Percentiles rank a stretch among this genome's conserved stretches.
phyloP scores from a whole-genome alignment of 345 rosid genomes.

The Carallia pectinifolia region DNA sequence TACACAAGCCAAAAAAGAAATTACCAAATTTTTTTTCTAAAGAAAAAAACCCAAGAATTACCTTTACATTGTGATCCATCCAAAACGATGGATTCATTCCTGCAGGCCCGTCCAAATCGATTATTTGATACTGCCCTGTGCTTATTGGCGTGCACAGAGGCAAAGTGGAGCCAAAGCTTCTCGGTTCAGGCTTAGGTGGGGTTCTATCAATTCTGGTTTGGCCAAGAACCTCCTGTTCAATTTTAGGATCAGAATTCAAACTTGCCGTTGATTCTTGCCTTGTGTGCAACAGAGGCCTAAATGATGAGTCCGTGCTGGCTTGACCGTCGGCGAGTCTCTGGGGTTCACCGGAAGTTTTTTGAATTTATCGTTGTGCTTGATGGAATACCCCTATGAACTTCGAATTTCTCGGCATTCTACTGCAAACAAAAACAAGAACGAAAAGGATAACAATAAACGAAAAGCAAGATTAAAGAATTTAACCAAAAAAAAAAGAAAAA shows the following conservation, averaged over 20 bases:
- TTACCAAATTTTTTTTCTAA: neutral
- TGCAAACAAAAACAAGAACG: too few species aligned
- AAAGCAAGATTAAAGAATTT: too few species aligned
- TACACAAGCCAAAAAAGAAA: neutral
- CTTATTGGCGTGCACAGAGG: conserved; percentile 75
- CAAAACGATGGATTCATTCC: conserved; percentile 31
- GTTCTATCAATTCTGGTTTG: conserved; percentile 52
- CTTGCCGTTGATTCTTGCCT: conserved; percentile 49
- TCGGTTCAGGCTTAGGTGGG: conserved; percentile 62
- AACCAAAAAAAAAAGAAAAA: neutral
- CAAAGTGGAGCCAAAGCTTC: conserved; percentile 43
- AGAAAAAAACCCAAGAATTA: neutral
- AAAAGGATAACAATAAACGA: too few species aligned
- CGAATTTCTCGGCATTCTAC: conserved; percentile 65
- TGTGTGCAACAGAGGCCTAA: conserved; percentile 61
- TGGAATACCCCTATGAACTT: conserved; percentile 50
- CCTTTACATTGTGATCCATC: neutral
- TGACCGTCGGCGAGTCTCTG: conserved; percentile 45
- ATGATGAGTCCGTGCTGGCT: conserved; percentile 41
- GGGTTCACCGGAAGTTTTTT: conserved; percentile 74
- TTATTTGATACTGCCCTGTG: conserved; percentile 39
- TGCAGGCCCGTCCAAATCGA: conserved; percentile 69
- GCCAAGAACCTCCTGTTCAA: conserved; percentile 33
- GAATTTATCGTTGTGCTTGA: conserved; percentile 51
- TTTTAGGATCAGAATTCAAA: conserved; percentile 22